Evolutionary conservation across 1,284 basidiomycete genomes (phyloP).

Genomic region (Jaminaea rosea): DNA sequence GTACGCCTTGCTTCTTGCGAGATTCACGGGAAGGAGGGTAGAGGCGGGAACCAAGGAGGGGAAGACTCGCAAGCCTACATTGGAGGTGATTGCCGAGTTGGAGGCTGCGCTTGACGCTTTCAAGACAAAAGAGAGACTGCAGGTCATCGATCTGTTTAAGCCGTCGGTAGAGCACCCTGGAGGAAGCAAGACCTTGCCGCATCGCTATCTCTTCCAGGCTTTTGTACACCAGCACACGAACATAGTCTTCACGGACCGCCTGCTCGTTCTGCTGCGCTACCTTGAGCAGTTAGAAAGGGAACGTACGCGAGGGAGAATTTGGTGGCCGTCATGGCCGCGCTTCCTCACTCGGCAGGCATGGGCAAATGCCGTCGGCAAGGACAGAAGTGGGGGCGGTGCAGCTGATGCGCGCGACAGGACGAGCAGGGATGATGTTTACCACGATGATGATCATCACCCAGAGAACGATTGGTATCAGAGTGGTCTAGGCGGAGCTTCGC

Average conservation of each 20-base stretch:
- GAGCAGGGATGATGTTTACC: constrained; percentile 4
- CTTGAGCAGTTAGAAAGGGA: constrained; percentile 57
- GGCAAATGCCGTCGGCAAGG: no score
- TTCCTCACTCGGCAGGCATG: constrained; percentile 52
- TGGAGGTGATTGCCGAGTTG: constrained; percentile 50
- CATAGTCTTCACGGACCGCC: constrained; percentile 16
- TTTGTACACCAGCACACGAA: constrained; percentile 62
- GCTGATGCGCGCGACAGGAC: constrained; percentile 5
- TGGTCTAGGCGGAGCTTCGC: constrained; percentile 51
- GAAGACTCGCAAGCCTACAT: constrained; percentile 2
- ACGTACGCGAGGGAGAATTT: constrained; percentile 54
- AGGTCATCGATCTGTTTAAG: constrained; percentile 58
- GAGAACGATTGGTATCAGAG: background rate
- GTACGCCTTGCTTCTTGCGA: constrained; percentile 13
- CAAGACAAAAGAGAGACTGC: constrained; percentile 53
- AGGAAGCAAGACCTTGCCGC: constrained; percentile 27
- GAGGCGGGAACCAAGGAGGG: constrained; percentile 15
- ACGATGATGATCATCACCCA: constrained; percentile 16
- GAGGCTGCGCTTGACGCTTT: constrained; percentile 52
- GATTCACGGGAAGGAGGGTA: constrained; percentile 9
- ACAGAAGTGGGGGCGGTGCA: constrained; percentile 33
- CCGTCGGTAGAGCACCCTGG: constrained; percentile 10
- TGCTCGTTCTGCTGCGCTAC: constrained; percentile 53
- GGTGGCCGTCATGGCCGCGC: constrained; percentile 56
- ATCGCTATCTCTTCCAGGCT: constrained; percentile 54